These are phyloP conservation scores for Pholiota conissans DNA, from an alignment of 768 basidiomycete genomes.

Conservation along the genomic window DNA sequence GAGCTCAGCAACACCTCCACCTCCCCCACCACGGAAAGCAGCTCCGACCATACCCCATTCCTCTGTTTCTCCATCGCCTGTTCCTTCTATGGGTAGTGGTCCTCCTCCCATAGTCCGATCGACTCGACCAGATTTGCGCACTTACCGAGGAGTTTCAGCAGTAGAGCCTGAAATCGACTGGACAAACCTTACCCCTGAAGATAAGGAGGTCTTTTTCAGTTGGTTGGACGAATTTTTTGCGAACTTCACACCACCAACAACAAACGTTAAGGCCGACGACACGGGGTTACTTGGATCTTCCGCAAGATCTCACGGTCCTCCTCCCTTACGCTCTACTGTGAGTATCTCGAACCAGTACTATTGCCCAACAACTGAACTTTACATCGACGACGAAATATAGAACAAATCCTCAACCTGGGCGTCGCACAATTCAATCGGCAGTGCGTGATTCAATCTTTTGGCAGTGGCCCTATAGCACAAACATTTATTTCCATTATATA, in stretches of 20 bases:
- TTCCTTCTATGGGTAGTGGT: constrained; percentile 3
- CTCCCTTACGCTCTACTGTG: constrained; percentile 22
- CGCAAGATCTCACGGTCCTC: constrained; percentile 17
- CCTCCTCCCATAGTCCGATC: constrained; percentile 35
- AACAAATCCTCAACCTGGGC: constrained; percentile 27
- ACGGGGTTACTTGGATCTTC: constrained; percentile 9
- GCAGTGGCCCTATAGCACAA: not conserved
- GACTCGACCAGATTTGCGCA: constrained; percentile 27
- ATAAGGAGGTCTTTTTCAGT: constrained; percentile 71
- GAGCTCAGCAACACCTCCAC: constrained; percentile 13
- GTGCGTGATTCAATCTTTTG: constrained; percentile 22
- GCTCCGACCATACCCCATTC: constrained; percentile 12
- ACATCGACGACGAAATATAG: constrained; percentile 14
- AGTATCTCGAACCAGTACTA: no score
- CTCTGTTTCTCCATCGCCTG: not conserved
- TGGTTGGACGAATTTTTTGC: constrained; percentile 86
- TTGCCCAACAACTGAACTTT: no score
- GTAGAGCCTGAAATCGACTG: constrained; percentile 52
- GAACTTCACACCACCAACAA: constrained; percentile 24
- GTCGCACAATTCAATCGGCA: constrained; percentile 13
- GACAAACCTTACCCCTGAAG: constrained; percentile 62
- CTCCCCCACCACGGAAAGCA: constrained; percentile 24
- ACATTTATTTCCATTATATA: constrained; percentile 8
- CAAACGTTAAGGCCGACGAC: constrained; percentile 5
- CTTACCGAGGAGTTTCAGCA: constrained; percentile 9